Evolutionary conservation across 306 rosid species (phyloP).

Genomic region (Cicer judaicum): DNA sequence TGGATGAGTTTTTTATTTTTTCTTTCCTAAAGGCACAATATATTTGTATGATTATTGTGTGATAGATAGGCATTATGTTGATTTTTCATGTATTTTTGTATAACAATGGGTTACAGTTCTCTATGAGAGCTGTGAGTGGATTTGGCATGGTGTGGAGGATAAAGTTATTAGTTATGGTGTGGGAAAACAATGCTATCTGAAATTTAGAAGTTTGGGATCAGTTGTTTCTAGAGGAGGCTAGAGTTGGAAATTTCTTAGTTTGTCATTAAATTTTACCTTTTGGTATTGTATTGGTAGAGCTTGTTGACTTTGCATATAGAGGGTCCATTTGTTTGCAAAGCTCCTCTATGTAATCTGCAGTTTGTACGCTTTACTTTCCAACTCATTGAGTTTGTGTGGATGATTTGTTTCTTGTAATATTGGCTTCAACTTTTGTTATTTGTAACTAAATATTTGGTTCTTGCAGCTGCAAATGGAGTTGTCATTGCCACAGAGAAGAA

Average conservation of each 20-base stretch:
- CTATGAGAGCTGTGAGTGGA: not conserved
- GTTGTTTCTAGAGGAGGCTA: constrained; percentile 18
- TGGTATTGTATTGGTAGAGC: not conserved
- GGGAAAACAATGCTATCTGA: not conserved
- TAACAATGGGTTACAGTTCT: constrained; percentile 8
- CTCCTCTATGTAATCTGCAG: constrained; percentile 1
- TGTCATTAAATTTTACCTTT: not conserved
- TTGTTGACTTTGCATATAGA: not conserved
- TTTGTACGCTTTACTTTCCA: constrained; percentile 12
- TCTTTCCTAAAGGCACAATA: not conserved
- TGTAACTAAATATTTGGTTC: constrained; percentile 33
- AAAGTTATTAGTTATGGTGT: not conserved
- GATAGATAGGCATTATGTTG: not conserved
- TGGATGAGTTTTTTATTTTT: not conserved
- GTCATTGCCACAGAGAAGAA: constrained; percentile 97
- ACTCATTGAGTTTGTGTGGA: constrained; percentile 5
- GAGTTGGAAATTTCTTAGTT: constrained; percentile 22
- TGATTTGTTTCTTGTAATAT: constrained; percentile 13
- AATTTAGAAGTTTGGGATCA: not conserved
- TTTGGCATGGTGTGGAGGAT: constrained; percentile 16
- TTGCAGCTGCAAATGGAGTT: constrained; percentile 95
- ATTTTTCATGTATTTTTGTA: constrained; percentile 17
- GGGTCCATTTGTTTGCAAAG: constrained; percentile 18
- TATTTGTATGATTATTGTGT: constrained; percentile 21
- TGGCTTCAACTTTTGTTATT: constrained; percentile 19